Base-by-base conservation (phyloP, 2,329 filamentous ascomycete species). In the Colletotrichum godetiae region DNA sequence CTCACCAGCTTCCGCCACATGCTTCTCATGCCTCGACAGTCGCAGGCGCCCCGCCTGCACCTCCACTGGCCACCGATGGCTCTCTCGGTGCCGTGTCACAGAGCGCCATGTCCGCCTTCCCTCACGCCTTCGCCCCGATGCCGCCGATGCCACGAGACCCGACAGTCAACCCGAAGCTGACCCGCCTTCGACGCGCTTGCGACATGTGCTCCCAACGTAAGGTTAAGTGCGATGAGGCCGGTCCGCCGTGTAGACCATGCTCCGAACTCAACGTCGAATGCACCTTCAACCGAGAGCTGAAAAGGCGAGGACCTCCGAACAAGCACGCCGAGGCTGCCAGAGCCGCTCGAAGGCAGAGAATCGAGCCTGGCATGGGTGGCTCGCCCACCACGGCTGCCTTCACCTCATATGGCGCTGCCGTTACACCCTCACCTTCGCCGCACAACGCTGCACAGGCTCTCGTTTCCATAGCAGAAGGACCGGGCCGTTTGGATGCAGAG, bases 121-220 rank as follows among this genome's bases (percentile, higher is more conserved):
- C 69, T 37, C 68, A 67, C 3, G 11, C 57, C 10, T 76, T 70
- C 58, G 37, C 65, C 4, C 55, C 74, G 6, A 49, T 65, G 35
- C 63, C 66, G n/a, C 57, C 29, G 4, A 56, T 74, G 29, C 63
- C 69, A 22, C 60, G 84, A 53, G 84, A 86, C 68, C 83, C 84
- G 8, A 83, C 81, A 13, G 79, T 85, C 67, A 86, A 86, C 67
- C 84, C 84, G 19, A 90, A 89, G 80, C 82, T 88, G 58, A 90
- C 88, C 33, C 87, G 89, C 7, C 83, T 91, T 37, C 84, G 89
- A 72, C 86, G 89, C 62, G 89, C 89, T 15, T 91, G 89, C 76
- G 89, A 91, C 76, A 88, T 91, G 85, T 91, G 89, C 78, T 90
- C 89, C 72, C 87, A 88, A 80, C 87, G 89, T 70, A 91, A 91